Percentiles rank a stretch among this genome's conserved stretches.
These are phyloP conservation scores for Ceratocystis ficicola DNA, from an alignment of 2,329 filamentous ascomycete genomes.

Conservation along the genomic window DNA sequence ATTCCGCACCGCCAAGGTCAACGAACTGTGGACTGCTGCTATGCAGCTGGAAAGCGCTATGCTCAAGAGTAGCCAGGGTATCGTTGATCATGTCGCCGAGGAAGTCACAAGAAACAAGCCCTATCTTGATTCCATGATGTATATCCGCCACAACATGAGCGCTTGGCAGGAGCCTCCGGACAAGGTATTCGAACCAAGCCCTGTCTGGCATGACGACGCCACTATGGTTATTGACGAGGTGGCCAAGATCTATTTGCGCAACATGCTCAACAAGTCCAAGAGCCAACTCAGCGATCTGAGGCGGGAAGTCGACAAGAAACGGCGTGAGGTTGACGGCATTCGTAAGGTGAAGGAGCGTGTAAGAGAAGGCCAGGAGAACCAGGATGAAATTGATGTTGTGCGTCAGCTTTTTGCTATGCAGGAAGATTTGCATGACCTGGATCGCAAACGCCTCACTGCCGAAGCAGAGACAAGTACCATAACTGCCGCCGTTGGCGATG, in stretches of 20 bases:
- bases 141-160: slow-evolving; percentile 78
- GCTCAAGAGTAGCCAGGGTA: slow-evolving; percentile 58
- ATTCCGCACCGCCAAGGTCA: slow-evolving; percentile 72
- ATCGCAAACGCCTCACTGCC: slow-evolving; percentile 71
- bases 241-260: slow-evolving; percentile 82
- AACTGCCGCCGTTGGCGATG: slow-evolving; percentile 78
- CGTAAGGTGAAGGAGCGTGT: slow-evolving; percentile 64
- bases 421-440: slow-evolving; percentile 71
- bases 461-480: slow-evolving; percentile 92
- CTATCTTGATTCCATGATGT: slow-evolving; percentile 93
- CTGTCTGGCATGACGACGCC: slow-evolving; percentile 92
- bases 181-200: slow-evolving; percentile 82
- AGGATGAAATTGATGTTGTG: slow-evolving; percentile 78
- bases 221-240: slow-evolving; percentile 74
- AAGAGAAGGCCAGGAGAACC: slow-evolving; percentile 71
- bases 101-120: slow-evolving; percentile 85
- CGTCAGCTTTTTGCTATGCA: slow-evolving; percentile 72
- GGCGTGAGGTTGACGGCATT: slow-evolving; percentile 67
- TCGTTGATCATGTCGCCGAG: slow-evolving; percentile 58
- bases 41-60: slow-evolving; percentile 69
- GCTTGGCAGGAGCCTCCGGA: slow-evolving; percentile 73
- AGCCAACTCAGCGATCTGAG: slow-evolving; percentile 66
- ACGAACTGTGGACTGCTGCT: slow-evolving; percentile 72
- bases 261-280: slow-evolving; percentile 85
- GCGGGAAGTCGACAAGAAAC: slow-evolving; percentile 73